Evolutionary conservation across 192 early-diverging fungal species (phyloP).

Genomic region (Martensiomyces pterosporus): DNA sequence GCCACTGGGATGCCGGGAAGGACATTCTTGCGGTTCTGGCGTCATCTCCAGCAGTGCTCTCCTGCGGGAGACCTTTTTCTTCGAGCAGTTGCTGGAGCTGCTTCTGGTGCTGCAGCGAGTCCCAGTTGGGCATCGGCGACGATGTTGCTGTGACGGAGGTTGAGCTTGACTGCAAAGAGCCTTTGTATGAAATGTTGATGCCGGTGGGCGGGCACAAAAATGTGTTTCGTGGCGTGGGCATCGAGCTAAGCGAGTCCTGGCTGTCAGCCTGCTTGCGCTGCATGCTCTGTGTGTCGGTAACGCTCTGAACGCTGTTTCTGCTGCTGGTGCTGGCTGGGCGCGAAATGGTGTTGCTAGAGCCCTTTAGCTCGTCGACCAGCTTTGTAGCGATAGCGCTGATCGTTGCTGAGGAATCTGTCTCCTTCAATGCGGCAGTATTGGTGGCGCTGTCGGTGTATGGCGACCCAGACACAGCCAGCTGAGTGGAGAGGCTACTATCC

Average conservation of each 20-base stretch:
- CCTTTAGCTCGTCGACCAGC: slow-evolving; percentile 10
- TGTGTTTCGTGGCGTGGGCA: slow-evolving; percentile 49
- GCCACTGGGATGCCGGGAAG: too few species aligned
- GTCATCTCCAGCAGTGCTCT: background rate
- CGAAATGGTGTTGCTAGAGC: slow-evolving; percentile 18
- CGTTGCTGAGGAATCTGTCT: slow-evolving; percentile 8
- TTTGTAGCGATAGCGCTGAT: slow-evolving; percentile 16
- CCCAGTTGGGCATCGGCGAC: slow-evolving; percentile 17
- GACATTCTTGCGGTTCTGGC: background rate
- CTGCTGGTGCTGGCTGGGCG: slow-evolving; percentile 46
- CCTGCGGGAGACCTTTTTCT: slow-evolving; percentile 12
- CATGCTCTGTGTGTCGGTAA: slow-evolving; percentile 15
- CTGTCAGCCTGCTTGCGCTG: slow-evolving; percentile 28
- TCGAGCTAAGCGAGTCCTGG: slow-evolving; percentile 43
- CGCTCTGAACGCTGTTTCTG: slow-evolving; percentile 39
- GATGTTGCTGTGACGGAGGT: background rate
- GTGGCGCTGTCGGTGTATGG: too few species aligned
- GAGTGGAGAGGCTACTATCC: too few species aligned
- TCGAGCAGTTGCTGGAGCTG: slow-evolving; percentile 43
- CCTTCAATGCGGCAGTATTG: too few species aligned
- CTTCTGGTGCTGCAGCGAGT: slow-evolving; percentile 30
- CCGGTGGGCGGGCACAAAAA: slow-evolving; percentile 46
- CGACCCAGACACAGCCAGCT: too few species aligned
- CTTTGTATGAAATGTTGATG: slow-evolving; percentile 26
- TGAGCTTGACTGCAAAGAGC: background rate